Percentiles rank a stretch among this genome's conserved stretches.
These are phyloP conservation scores for Hypoxylon sp. DNA, from an alignment of 2,329 filamentous ascomycete species.

Conservation along the genomic window DNA sequence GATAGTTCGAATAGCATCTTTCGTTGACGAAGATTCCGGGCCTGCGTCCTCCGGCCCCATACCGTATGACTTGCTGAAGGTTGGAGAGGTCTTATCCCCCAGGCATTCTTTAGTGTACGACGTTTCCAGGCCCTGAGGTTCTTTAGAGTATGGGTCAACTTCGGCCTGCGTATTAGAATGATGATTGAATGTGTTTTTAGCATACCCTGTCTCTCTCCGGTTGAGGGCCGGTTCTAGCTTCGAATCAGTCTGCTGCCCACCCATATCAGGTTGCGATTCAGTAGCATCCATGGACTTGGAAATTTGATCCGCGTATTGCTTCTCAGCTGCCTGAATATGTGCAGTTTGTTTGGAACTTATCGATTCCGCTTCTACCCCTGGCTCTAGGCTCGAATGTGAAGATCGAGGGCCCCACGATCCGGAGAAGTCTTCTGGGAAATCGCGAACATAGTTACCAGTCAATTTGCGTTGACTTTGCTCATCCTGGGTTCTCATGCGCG, in stretches of 20 bases:
- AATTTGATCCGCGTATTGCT: conserved; percentile 46
- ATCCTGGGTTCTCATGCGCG: conserved; percentile 45
- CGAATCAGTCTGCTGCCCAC: conserved; percentile 44
- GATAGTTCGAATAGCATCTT: conserved; percentile 29
- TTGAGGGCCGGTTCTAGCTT: conserved; percentile 43
- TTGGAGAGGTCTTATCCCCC: conserved; percentile 55
- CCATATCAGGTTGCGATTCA: conserved; percentile 51
- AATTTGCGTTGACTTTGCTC: conserved; percentile 50
- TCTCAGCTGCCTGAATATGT: conserved; percentile 47
- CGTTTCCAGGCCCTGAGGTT: conserved; percentile 65
- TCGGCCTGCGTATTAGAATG: conserved; percentile 39
- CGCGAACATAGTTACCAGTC: conserved; percentile 65
- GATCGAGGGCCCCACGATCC: conserved; percentile 57
- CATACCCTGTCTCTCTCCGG: conserved; percentile 29
- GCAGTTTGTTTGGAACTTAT: conserved; percentile 32
- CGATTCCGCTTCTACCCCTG: conserved; percentile 6
- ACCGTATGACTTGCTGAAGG: conserved; percentile 57
- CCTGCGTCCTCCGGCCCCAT: conserved; percentile 37
- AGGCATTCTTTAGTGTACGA: conserved; percentile 63
- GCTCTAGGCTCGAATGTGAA: conserved; percentile 18
- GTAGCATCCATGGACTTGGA: conserved; percentile 45
- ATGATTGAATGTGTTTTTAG: conserved; percentile 28
- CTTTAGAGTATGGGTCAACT: conserved; percentile 60
- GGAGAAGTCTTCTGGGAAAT: conserved; percentile 68
- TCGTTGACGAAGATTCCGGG: conserved; percentile 19